Evolutionary conservation across 1,284 basidiomycete species (phyloP), one percentile per base, ranked within the genome.

Genomic region (Farysia itapuensis): DNA sequence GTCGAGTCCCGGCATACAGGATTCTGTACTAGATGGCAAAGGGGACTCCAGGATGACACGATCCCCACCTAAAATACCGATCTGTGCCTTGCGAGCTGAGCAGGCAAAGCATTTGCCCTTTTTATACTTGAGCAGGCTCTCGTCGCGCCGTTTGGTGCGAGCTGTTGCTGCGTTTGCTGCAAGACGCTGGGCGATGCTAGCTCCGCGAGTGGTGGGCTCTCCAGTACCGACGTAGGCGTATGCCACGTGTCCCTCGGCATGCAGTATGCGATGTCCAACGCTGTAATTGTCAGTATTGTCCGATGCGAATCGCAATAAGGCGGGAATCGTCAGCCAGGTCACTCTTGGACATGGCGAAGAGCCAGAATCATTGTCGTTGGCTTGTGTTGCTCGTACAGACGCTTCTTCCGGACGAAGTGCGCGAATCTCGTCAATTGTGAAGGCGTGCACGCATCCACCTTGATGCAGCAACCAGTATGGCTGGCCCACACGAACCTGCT

Each of bases 401-500:
- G 47, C 19, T 16, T 61, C 57, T 40, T 35, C 29, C 5, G 58
- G 58, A 8, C 51, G 58, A n/a, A 61, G 25, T 4, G 43, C 47
- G 15, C 58, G 43, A 0, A 61, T 28, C 35, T 51, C 37, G 25
- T 61, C 58, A 26, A 61, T 23, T n/a, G 51, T 42, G 19, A 61
- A 52, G 34, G 43, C 43, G 14, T 61, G 58, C 2, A 46, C 39
- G 26, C 58, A 61, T 16, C 56, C 58, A 21, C 58, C 58, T 19
- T 61, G 58, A 21, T 61, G 58, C 5, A 61, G 44, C 32, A 61
- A 5, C 58, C 58, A 61, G 32, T 56, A 61, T 3, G 58, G 58
- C 35, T 56, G 47, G 9, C 58, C 58, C 4, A 50, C 32, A 5
- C 58, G 47, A 7, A 61, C 14, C 4, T 18, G 4, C 3, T 15